Evolutionary conservation across 306 rosid genomes (phyloP).

Genomic region (Dryas drummondii): DNA sequence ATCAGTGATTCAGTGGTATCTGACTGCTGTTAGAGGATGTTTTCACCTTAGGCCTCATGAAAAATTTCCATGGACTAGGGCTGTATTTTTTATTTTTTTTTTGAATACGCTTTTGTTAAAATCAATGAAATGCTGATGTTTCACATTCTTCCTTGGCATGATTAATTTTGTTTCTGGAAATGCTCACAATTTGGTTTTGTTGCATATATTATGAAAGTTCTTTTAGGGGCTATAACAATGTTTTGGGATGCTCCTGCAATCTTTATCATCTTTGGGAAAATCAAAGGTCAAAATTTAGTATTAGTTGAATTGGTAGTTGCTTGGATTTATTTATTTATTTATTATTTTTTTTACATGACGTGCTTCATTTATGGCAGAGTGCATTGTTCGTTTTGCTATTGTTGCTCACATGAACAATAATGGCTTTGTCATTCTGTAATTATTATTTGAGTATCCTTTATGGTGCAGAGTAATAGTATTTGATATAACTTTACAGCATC

Average conservation of each 20-base stretch:
- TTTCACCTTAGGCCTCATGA: background rate
- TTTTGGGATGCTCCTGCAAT: no score
- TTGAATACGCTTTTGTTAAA: background rate
- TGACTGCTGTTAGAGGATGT: background rate
- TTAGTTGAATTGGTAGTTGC: no score
- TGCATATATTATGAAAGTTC: no score
- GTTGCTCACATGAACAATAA: background rate
- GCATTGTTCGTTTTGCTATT: background rate
- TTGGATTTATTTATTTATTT: no score
- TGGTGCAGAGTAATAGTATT: no score
- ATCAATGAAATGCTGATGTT: background rate
- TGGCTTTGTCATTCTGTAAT: background rate
- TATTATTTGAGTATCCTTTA: background rate
- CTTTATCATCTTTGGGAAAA: no score
- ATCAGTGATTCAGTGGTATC: conserved; percentile 4
- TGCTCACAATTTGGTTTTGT: background rate
- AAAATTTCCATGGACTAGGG: background rate
- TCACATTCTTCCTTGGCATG: background rate
- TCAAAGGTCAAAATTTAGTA: no score
- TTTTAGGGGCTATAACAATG: no score
- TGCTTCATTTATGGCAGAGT: no score
- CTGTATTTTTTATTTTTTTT: background rate
- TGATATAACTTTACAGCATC: no score
- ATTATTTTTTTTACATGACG: no score
- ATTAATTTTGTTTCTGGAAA: background rate